Base-by-base conservation (phyloP, 208 protist genomes). In the Phytomonas francai region DNA sequence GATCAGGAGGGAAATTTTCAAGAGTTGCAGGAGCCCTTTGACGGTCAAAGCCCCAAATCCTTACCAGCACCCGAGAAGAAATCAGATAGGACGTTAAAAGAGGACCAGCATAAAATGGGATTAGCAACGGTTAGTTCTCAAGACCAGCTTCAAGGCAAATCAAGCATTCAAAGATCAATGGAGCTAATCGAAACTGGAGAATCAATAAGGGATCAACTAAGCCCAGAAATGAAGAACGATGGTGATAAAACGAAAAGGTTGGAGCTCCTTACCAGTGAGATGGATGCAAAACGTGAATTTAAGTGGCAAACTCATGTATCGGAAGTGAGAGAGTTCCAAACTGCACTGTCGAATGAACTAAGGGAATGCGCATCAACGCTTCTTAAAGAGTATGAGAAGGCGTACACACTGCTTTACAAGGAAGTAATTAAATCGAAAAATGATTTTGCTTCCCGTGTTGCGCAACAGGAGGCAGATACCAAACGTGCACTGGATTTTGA, bases 211-310 rank as follows among this genome's bases (percentile, higher is more conserved):
- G 63, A 62, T 9, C 67, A 87, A 1, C 51, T 83, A 7, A 71
- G 78, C 9, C 63, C 70, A 22, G 81, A 87, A 65, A 79, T 73
- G 67, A 54, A 63, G 22, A 84, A 84, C 33, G 72, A 81, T n/a
- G 64, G 74, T 8, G 76, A 84, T 28, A 29, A 73, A 14, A 63
- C 68, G 25, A 66, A 78, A 14, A 72, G 73, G 25, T 65, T 87
- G 19, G 81, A 84, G 16, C 60, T 56, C 0, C 82, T 84, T 58
- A 71, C 70, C 7, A 69, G 76, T 6, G 72, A 80, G 42, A 72
- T 77, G 45, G 65, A 65, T 2, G 59, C 80, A 31, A 75, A 83
- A 69, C 73, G 57, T 0, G 72, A 87, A 60, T 73, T 76, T 25
- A 68, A 72, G 62, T 71, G 72, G 33, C 75, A 83, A 28, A 72